phyloP scores from a whole-genome alignment of 2,329 filamentous ascomycete species.

The Ilyonectria sp. region DNA sequence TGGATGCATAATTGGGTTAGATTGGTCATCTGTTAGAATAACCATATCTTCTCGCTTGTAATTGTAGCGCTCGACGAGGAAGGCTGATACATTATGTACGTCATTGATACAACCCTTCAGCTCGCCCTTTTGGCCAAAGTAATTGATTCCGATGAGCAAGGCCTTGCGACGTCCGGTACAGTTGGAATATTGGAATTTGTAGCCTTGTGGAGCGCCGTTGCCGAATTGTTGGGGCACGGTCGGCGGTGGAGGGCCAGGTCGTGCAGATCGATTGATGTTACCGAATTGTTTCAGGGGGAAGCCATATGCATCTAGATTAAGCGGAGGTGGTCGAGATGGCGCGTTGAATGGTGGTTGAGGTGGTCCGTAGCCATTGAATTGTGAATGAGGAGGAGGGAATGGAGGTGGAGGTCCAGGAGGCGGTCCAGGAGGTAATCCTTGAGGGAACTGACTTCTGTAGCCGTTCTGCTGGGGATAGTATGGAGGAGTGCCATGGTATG shows the following conservation, averaged over 20 bases:
- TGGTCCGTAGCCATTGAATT: background rate
- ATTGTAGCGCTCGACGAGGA: conserved; percentile 76
- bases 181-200: conserved; percentile 83
- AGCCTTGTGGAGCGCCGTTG: conserved; percentile 76
- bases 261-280: conserved; percentile 46
- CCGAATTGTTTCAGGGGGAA: conserved; percentile 56
- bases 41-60: conserved; percentile 88
- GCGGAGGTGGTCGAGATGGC: conserved; percentile 54
- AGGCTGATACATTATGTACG: conserved; percentile 81
- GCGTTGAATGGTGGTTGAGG: background rate
- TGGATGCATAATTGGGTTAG: conserved; percentile 77
- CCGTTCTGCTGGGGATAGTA: background rate
- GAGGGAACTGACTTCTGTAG: background rate
- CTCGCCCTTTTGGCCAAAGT: conserved; percentile 80
- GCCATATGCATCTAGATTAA: conserved; percentile 62
- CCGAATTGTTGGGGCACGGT: conserved; percentile 71
- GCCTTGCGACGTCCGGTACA: conserved; percentile 83
- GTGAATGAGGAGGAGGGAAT: background rate
- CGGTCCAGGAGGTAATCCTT: background rate
- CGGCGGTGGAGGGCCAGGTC: conserved; percentile 61
- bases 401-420: background rate
- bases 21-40: conserved; percentile 81
- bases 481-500: background rate
- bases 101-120: conserved; percentile 86
- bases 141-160: conserved; percentile 85